These are phyloP conservation scores for Phlebopus sp. DNA, from an alignment of 1,284 basidiomycete genomes.

Conservation along the genomic window DNA sequence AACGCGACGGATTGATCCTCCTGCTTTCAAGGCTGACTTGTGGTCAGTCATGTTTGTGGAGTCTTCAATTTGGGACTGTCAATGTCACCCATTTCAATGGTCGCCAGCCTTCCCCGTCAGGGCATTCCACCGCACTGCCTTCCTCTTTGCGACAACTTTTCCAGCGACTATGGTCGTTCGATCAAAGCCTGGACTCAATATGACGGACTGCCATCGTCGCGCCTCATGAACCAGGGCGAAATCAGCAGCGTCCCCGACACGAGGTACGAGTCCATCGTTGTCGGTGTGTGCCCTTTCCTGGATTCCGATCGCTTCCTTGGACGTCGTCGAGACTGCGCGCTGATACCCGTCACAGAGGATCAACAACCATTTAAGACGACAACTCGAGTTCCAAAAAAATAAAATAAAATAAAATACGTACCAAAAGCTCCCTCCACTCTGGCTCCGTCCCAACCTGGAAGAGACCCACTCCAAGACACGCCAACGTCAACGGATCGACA, in stretches of 20 bases:
- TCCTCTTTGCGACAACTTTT: slow-evolving; percentile 25
- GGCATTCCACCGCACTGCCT: slow-evolving; percentile 15
- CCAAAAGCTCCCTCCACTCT: slow-evolving; percentile 47
- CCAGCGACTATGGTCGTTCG: slow-evolving; percentile 36
- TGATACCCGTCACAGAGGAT: slow-evolving; percentile 18
- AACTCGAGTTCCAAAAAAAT: background rate
- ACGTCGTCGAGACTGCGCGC: slow-evolving; percentile 45
- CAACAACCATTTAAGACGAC: background rate
- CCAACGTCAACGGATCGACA: slow-evolving; percentile 56
- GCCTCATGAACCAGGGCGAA: slow-evolving; percentile 59
- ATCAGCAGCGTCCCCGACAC: slow-evolving; percentile 46
- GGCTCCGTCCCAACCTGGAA: slow-evolving; percentile 53
- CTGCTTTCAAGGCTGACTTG: too few relatives aligned
- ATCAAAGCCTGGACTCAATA: slow-evolving; percentile 46
- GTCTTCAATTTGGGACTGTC: too few relatives aligned
- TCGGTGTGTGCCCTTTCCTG: background rate
- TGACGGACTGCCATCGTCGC: slow-evolving; percentile 42
- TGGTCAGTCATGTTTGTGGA: too few relatives aligned
- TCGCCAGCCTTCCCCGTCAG: slow-evolving; percentile 1
- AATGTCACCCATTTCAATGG: too few relatives aligned
- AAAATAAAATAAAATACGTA: too few relatives aligned
- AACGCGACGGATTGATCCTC: too few relatives aligned
- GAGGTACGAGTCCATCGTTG: slow-evolving; percentile 35
- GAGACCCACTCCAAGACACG: slow-evolving; percentile 55
- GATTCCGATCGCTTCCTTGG: slow-evolving; percentile 47